Conservation (phyloP, 2,329 filamentous ascomycete species). For the Phoma sp. region DNA sequence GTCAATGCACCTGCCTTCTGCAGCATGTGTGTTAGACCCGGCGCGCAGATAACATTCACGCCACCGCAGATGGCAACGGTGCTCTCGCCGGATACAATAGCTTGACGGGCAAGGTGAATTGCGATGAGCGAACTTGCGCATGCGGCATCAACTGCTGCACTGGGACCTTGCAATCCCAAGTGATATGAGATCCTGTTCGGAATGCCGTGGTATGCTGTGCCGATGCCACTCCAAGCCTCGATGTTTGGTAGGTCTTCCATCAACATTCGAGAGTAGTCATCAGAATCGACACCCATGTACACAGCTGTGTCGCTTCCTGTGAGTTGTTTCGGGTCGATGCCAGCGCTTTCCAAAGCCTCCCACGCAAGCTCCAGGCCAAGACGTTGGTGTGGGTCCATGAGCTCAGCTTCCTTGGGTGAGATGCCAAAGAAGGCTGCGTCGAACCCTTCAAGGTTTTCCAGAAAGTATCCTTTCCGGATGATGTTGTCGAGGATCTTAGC, state of each 20-base stretch:
- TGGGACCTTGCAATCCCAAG: slow-evolving; percentile 51
- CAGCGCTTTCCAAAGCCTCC: slow-evolving; percentile 39
- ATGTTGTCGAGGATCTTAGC: slow-evolving; percentile 34
- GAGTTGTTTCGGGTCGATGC: slow-evolving; percentile 27
- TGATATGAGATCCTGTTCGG: slow-evolving; percentile 48
- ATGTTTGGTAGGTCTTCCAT: slow-evolving; percentile 49
- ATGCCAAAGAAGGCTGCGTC: slow-evolving; percentile 42
- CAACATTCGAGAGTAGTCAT: slow-evolving; percentile 27
- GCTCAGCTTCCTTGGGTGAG: slow-evolving; percentile 36
- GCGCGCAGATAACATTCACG: slow-evolving; percentile 45
- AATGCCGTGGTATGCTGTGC: slow-evolving; percentile 49
- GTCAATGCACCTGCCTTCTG: slow-evolving; percentile 39
- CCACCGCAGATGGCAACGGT: slow-evolving; percentile 29
- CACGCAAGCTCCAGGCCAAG: slow-evolving; percentile 33
- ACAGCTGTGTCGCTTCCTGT: slow-evolving; percentile 34
- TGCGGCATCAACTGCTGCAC: slow-evolving; percentile 48
- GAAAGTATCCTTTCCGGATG: slow-evolving; percentile 42
- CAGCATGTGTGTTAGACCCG: slow-evolving; percentile 42
- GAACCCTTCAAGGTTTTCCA: slow-evolving; percentile 35
- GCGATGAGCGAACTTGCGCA: slow-evolving; percentile 47
- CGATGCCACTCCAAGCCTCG: slow-evolving; percentile 52
- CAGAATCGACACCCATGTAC: slow-evolving; percentile 34
- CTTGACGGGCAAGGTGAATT: slow-evolving; percentile 42
- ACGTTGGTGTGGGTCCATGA: slow-evolving; percentile 40
- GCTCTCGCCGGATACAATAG: slow-evolving; percentile 38